These are phyloP conservation scores for Paramecium tetraurelia DNA, from an alignment of 73 alveolate species.

Conservation along the genomic window DNA sequence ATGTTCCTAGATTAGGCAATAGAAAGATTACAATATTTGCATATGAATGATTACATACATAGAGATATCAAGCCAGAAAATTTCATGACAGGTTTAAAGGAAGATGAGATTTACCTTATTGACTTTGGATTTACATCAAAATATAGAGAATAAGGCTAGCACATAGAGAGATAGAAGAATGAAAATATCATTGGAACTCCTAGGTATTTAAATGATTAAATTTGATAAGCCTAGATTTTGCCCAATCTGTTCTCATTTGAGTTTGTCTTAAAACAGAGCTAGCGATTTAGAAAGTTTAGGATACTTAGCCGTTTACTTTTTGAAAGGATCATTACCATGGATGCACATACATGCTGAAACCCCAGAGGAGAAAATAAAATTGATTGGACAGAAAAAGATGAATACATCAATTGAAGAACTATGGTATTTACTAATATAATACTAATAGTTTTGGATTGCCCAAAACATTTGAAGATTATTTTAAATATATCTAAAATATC, in stretches of 20 bases:
- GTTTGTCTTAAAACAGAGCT: constrained; percentile 82
- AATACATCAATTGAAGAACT: constrained; percentile 70
- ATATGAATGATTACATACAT: constrained; percentile 71
- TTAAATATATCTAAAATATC: not conserved
- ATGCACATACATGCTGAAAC: constrained; percentile 82
- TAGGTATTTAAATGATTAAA: constrained; percentile 67
- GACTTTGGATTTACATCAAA: constrained; percentile 46
- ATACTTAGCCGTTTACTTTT: constrained; percentile 78
- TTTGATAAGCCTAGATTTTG: constrained; percentile 79
- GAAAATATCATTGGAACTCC: constrained; percentile 69
- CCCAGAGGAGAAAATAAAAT: constrained; percentile 79
- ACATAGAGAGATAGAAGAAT: not conserved
- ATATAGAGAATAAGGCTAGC: not conserved
- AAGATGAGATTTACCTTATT: constrained; percentile 38
- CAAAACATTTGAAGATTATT: constrained; percentile 20
- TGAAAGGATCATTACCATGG: constrained; percentile 92
- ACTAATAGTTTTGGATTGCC: constrained; percentile 3
- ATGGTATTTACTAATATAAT: not conserved
- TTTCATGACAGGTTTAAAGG: constrained; percentile 70
- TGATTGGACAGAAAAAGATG: constrained; percentile 80
- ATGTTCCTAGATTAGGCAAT: constrained; percentile 75
- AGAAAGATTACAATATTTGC: constrained; percentile 68
- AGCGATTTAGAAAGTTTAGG: constrained; percentile 90
- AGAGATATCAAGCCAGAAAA: constrained; percentile 87
- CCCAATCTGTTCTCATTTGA: constrained; percentile 74